Percentiles rank a stretch among this genome's conserved stretches.
phyloP scores from a whole-genome alignment of 2,329 filamentous ascomycete genomes.

The Leptodontidium sp. region DNA sequence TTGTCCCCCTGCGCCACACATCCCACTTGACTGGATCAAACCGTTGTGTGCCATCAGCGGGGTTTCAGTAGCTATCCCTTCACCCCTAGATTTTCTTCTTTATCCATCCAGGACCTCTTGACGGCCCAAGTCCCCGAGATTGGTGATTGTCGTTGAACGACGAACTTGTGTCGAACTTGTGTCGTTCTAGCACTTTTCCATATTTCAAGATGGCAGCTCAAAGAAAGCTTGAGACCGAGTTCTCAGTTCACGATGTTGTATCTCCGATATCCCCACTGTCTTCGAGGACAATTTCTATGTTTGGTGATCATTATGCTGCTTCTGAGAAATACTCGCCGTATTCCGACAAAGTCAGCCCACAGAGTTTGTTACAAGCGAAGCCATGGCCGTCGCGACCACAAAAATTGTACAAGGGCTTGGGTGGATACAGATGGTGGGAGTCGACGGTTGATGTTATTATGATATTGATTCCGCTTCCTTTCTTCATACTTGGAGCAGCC shows the following conservation, averaged over 20 bases:
- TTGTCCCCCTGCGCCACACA: constrained; percentile 22
- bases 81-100: constrained; percentile 15
- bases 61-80: constrained; percentile 30
- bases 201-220: constrained; percentile 20
- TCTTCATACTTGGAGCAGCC: constrained; percentile 34
- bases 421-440: constrained; percentile 34
- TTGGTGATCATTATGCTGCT: constrained; percentile 16
- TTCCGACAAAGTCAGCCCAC: constrained; percentile 24
- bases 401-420: constrained; percentile 29
- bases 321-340: constrained; percentile 31
- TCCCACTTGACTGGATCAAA: constrained; percentile 30
- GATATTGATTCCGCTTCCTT: constrained; percentile 36
- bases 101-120: constrained; percentile 7
- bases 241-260: constrained; percentile 11
- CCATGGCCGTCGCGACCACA: constrained; percentile 39
- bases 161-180: constrained; percentile 7
- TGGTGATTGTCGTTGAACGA: constrained; percentile 5
- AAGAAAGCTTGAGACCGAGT: constrained; percentile 11
- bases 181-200: constrained; percentile 11
- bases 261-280: constrained; percentile 22
- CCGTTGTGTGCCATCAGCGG: constrained; percentile 25
- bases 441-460: constrained; percentile 32
- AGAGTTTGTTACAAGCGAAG: constrained; percentile 35
- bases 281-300: constrained; percentile 23
- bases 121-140: constrained; percentile 14